Base-by-base conservation (phyloP, 2,329 filamentous ascomycete genomes). In the Colletotrichum tamarilloi region DNA sequence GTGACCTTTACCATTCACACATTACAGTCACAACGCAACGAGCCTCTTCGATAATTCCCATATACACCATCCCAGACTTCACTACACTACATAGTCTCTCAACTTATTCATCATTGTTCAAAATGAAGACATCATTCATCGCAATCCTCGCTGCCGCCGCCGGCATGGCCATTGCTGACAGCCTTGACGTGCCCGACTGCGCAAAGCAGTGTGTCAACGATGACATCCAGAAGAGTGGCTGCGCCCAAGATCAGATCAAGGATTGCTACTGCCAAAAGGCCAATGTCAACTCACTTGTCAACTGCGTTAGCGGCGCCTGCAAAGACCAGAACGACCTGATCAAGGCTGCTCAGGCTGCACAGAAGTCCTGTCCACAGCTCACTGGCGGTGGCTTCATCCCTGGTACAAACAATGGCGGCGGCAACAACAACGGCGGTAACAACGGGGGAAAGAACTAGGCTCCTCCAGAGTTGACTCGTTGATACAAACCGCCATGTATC, bases 251-350 rank as follows among this genome's bases (percentile, higher is more conserved):
- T 49, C 60, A 73, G 55, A 66, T 73, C 49, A 66, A 62, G 55
- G 71, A 73, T 49, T 73, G 71, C 32, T 73, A 73, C 56, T 73
- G 71, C 38, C 67, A 56, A n/a, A 73, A 73, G 55, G 71, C 67
- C 9, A 65, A 73, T 22, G 67, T 73, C 8, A 73, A 71, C 62
- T 52, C 42, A 5, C 49, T 73, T 4, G 52, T 73, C 35, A 65
- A 63, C 22, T 73, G 71, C 49, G 71, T 73, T 38, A 26, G 12
- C n/a, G 60, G 60, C 16, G 56, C 60, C 24, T 73, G 71, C 67
- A 73, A 65, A 46, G 35, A 65, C 24, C 71, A 73, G 30, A 71
- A 71, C 22, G 71, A 73, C 56, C 56, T 73, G 35, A 19, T 73
- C 28, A 60, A 70, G 38, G 67, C 71, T 9, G 71, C 71, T 9